Percentiles rank a stretch among this genome's conserved stretches.
Evolutionary conservation across 148 eudicot species (phyloP).

Genomic region (Rheum nobile): DNA sequence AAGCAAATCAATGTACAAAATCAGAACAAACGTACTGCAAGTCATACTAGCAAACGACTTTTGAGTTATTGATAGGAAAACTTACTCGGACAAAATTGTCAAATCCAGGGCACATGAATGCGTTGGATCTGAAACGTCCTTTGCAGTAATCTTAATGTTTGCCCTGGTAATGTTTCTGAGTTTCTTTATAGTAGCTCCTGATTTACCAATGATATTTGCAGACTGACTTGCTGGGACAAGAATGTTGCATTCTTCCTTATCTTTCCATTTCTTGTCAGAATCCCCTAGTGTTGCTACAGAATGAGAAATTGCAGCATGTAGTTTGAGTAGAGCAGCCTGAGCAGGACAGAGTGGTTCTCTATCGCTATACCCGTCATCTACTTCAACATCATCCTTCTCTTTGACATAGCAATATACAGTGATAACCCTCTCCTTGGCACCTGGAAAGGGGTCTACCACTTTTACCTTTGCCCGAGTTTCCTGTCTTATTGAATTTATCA

Average conservation of each 20-base stretch:
- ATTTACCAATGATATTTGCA: slow-evolving; percentile 84
- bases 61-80: slow-evolving; percentile 2
- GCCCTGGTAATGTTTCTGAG: slow-evolving; percentile 66
- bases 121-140: slow-evolving; percentile 51
- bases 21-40: not conserved
- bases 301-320: slow-evolving; percentile 60
- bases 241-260: slow-evolving; percentile 68
- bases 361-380: slow-evolving; percentile 57
- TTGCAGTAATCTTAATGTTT: slow-evolving; percentile 51
- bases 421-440: slow-evolving; percentile 72
- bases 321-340: slow-evolving; percentile 81
- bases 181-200: slow-evolving; percentile 72
- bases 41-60: not conserved
- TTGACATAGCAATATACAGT: slow-evolving; percentile 65
- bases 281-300: slow-evolving; percentile 54
- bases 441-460: slow-evolving; percentile 91
- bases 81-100: slow-evolving; percentile 88
- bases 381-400: slow-evolving; percentile 57
- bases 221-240: slow-evolving; percentile 93
- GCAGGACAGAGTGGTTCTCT: slow-evolving; percentile 63
- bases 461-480: slow-evolving; percentile 73
- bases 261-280: slow-evolving; percentile 36
- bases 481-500: slow-evolving; percentile 67
- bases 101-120: slow-evolving; percentile 85
- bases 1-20: not conserved